Percentiles rank a stretch among this genome's conserved stretches.
Evolutionary conservation across 345 rosid genomes (phyloP).

Genomic region (Xanthoceras sorbifolium): DNA sequence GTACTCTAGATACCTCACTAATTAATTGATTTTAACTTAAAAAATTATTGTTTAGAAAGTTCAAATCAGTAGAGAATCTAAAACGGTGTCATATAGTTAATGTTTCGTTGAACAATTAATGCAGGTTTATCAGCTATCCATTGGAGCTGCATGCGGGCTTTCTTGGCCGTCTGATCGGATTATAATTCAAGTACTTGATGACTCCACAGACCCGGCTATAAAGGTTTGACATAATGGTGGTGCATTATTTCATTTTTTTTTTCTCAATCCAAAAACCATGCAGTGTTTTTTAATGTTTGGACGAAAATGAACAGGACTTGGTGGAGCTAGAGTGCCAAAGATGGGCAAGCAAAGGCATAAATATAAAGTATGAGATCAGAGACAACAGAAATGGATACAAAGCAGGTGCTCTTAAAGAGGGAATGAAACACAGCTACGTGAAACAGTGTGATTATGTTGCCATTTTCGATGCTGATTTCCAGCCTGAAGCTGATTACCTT

Average conservation of each 20-base stretch:
- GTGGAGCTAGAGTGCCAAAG: conserved; percentile 73
- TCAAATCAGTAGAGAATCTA: neutral
- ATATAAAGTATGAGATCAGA: conserved; percentile 63
- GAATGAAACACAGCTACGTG: conserved; percentile 79
- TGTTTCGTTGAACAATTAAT: neutral
- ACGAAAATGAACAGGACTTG: conserved; percentile 46
- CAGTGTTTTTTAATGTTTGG: too few species aligned
- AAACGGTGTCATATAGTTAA: neutral
- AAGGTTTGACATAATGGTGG: conserved; percentile 36
- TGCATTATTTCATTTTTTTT: too few species aligned
- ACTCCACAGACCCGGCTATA: conserved; percentile 69
- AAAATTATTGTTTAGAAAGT: too few species aligned
- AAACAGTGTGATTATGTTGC: conserved; percentile 71
- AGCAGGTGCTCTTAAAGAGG: conserved; percentile 79
- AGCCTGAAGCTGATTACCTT: conserved; percentile 79
- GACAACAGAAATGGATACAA: conserved; percentile 73
- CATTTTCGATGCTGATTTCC: conserved; percentile 92
- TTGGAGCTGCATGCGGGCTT: conserved; percentile 87
- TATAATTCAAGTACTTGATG: conserved; percentile 86
- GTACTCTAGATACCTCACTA: too few species aligned
- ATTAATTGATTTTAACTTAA: too few species aligned
- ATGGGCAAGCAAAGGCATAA: conserved; percentile 77
- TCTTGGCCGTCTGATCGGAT: conserved; percentile 87
- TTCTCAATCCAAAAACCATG: too few species aligned
- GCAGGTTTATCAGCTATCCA: conserved; percentile 76